These are phyloP conservation scores for Lyophyllum atratum DNA, from an alignment of 768 basidiomycete species.

Conservation along the genomic window DNA sequence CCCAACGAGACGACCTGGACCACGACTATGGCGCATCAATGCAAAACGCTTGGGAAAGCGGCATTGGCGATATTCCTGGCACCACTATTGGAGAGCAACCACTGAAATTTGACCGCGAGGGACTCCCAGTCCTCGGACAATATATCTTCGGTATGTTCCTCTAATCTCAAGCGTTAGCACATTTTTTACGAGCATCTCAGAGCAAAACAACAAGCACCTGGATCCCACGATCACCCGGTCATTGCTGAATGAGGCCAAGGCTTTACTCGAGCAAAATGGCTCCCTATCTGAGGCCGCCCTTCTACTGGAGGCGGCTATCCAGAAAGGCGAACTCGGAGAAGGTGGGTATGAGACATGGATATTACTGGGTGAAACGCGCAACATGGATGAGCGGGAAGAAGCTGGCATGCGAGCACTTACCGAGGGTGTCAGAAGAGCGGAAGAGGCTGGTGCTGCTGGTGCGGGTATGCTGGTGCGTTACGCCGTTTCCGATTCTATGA, in stretches of 20 bases:
- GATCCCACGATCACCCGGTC: slow-evolving; percentile 49
- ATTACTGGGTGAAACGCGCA: slow-evolving; percentile 84
- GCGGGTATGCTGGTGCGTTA: slow-evolving; percentile 72
- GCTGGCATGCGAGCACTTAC: slow-evolving; percentile 77
- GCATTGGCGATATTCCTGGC: slow-evolving; percentile 45
- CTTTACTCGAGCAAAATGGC: slow-evolving; percentile 75
- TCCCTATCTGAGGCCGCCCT: slow-evolving; percentile 86
- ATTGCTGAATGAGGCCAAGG: slow-evolving; percentile 76
- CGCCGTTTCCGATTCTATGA: neutral
- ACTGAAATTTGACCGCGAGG: slow-evolving; percentile 65
- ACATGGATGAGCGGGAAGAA: slow-evolving; percentile 88
- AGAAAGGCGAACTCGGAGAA: slow-evolving; percentile 76
- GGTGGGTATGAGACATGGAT: slow-evolving; percentile 92
- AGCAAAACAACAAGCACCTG: slow-evolving; percentile 71
- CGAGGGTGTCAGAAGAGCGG: slow-evolving; percentile 70
- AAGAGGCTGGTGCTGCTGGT: slow-evolving; percentile 62
- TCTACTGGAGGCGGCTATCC: slow-evolving; percentile 89
- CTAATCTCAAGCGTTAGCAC: neutral
- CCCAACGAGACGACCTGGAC: slow-evolving; percentile 67
- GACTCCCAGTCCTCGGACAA: slow-evolving; percentile 69
- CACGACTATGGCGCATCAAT: slow-evolving; percentile 61
- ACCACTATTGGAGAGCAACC: slow-evolving; percentile 31
- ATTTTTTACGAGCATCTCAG: slow-evolving; percentile 37
- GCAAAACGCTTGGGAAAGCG: slow-evolving; percentile 65
- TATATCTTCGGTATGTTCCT: slow-evolving; percentile 75